A percentile compares a stretch with the other conserved stretches of the same genome.
Conservation (phyloP, 139 green algal genomes). For the Chlamydomonas asymmetrica region DNA sequence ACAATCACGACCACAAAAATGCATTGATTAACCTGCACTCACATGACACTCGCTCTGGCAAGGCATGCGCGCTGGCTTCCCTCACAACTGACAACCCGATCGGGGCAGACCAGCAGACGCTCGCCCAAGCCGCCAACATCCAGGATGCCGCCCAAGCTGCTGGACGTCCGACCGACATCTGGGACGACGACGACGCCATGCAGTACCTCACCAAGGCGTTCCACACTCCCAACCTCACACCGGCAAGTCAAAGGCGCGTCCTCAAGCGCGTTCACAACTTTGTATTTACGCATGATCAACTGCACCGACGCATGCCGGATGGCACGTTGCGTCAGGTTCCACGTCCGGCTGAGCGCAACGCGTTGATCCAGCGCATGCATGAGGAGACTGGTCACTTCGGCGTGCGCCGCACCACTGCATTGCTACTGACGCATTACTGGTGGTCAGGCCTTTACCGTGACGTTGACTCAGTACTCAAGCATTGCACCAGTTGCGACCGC, state of each 20-base stretch:
- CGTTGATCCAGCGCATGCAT: background rate
- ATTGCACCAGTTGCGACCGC: too few relatives aligned
- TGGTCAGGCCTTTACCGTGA: slow-evolving; percentile 13
- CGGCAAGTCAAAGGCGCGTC: background rate
- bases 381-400: slow-evolving; percentile 11
- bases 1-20: too few relatives aligned
- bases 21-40: too few relatives aligned
- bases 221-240: background rate
- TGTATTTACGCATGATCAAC: background rate
- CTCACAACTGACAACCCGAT: too few relatives aligned
- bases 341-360: background rate
- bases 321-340: background rate
- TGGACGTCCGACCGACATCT: too few relatives aligned
- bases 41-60: background rate
- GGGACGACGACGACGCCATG: background rate
- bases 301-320: background rate
- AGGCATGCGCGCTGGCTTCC: too few relatives aligned
- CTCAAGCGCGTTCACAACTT: background rate
- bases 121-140: too few relatives aligned
- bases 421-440: slow-evolving; percentile 2
- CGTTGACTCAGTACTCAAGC: background rate
- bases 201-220: background rate
- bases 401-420: background rate
- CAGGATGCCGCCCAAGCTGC: too few relatives aligned
- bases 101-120: too few relatives aligned